Evolutionary conservation across 2,329 filamentous ascomycete species (phyloP), one percentile per base, ranked within the genome.

Genomic region (Ciborinia camelliae): DNA sequence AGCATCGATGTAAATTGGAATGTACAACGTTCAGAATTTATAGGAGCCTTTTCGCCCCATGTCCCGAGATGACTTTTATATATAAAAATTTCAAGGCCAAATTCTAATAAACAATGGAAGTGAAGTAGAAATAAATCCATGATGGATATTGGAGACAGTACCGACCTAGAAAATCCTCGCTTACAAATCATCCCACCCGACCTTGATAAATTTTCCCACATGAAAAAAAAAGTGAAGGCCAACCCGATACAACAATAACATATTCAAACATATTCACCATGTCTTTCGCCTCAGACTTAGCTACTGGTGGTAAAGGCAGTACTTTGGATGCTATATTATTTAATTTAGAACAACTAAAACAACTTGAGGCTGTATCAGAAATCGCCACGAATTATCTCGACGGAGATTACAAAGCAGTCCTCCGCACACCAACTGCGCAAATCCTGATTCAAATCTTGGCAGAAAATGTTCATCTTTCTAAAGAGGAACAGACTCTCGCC

Each of bases 371-470:
- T 23, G 65, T 74, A 35, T 68, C 71, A n/a, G 69, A 68, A 14
- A 51, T 71, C 50, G 65, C 73, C 23, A 67, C 60, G n/a, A 52
- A 65, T 9, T 75, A 72, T 39, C 67, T 73, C 23, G 65, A 70
- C 43, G 74, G 74, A 23, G 72, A 74, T 59, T 75, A 74, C 66
- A 71, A 70, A 62, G 60, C 68, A 9, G 66, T 75, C 20, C 68
- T 75, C 14, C 63, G 68, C 58, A 71, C 64, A 30, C 50, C 67
- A n/a, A 71, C 69, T 15, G 72, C 73, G 5, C 70, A 74, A 67
- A 68, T 52, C 18, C 64, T 75, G 20, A 71, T 69, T 14, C 53
- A 65, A 41, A 68, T 67, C 47, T 68, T 73, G n/a, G 59, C 64
- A 30, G 61, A 71, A 43, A 70, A 64, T n/a, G 54, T 71, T 20